Conservation (phyloP, 768 basidiomycete species). For the Suillus hirtellus region DNA sequence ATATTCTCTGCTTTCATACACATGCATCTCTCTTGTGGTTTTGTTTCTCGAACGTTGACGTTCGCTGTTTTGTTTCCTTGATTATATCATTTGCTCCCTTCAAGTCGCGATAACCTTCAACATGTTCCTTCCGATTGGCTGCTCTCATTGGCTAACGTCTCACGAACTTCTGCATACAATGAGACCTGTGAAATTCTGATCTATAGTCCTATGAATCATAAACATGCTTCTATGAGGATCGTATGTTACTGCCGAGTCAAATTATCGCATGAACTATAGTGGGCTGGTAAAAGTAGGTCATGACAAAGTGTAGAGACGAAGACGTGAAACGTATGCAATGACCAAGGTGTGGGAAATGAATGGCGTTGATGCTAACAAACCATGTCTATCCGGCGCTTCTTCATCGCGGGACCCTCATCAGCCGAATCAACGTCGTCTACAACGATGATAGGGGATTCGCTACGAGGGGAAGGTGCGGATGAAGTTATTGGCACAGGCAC, state of each 20-base stretch:
- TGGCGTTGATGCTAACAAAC: not conserved
- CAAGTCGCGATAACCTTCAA: not conserved
- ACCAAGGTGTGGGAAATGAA: not conserved
- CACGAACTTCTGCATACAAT: not conserved
- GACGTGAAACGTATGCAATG: not conserved
- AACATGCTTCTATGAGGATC: slow-evolving; percentile 8
- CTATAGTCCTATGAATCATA: slow-evolving; percentile 6
- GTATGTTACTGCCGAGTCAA: slow-evolving; percentile 4
- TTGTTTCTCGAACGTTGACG: not conserved
- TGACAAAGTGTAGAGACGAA: not conserved
- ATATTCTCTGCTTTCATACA: not conserved
- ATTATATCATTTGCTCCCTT: not conserved
- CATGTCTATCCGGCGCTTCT: slow-evolving; percentile 47
- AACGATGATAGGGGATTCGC: slow-evolving; percentile 57
- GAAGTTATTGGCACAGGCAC: slow-evolving; percentile 35
- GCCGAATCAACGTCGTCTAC: slow-evolving; percentile 56
- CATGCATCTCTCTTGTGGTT: not conserved
- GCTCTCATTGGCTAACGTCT: not conserved
- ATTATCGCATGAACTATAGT: slow-evolving; percentile 12
- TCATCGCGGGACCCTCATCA: slow-evolving; percentile 53
- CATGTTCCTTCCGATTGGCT: not conserved
- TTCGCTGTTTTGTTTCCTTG: not conserved
- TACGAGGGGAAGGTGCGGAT: slow-evolving; percentile 13
- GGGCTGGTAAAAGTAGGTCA: slow-evolving; percentile 2
- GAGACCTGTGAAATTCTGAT: not conserved